Base-by-base conservation (phyloP, 2,329 filamentous ascomycete genomes). In the Pyricularia sp. region DNA sequence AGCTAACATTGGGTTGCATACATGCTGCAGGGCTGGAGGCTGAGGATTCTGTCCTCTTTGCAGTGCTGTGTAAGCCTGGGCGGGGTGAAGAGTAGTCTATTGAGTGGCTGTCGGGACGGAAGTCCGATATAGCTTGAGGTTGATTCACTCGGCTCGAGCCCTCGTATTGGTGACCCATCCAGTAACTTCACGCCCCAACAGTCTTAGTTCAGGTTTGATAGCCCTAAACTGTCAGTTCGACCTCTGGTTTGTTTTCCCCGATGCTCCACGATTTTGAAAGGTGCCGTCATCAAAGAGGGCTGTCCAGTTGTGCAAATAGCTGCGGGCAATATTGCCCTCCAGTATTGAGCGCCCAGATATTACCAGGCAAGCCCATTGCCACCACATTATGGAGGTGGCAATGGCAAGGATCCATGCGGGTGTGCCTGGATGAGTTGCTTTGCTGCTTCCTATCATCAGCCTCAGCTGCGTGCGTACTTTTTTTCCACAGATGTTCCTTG, bases 101-200 rank as follows among this genome's bases (percentile, higher is more conserved):
- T 67, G 66, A n/a, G 66, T 58, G 58, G 65, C 59, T 69, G 28
- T 36, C 68, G 65, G 63, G 42, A 63, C 66, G 68, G 68, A 69
- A 59, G 68, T 69, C 68, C 68, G 68, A 65, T 61, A 61, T 28
- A 61, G 58, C 58, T 42, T 36, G 55, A 58, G 30, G 58, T 28
- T 50, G 33, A 17, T 26, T 63, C 64, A 36, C 28, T 64, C 30
- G 33, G 66, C 23, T 58, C 58, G 28, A 36, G 26, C 65, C 30
- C 55, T 68, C 67, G 67, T 64, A 64, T 64, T 68, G 66, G 66
- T 50, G 23, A 58, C 23, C 55, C 12, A 17, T 30, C 30, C 66
- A 28, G 23, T 61, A 61, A 61, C 58, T 28, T 61, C 58, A 61
- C 58, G 58, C 58, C 58, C 58, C 58, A 61, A 61, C 23, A n/a